Evolutionary conservation across 257 asterid species (phyloP), one percentile per base, ranked within the genome.

Genomic region (Nicotiana tomentosiformis): DNA sequence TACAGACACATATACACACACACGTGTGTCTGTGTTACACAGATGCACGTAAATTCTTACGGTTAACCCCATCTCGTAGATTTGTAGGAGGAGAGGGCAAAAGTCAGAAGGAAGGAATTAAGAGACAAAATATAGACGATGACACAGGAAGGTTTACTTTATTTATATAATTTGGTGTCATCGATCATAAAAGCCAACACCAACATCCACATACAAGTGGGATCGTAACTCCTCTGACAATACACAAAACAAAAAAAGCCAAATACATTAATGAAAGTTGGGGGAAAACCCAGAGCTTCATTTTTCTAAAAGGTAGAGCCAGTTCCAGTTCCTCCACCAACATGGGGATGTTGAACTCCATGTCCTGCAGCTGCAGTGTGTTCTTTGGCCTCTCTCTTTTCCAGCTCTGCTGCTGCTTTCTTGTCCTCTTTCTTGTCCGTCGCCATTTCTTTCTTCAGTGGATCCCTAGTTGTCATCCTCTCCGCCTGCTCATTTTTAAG

Each of bases 381-480:
- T 17, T 77, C 79, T 4, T 78, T 65, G 0, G 61, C 58, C 2
- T 14, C 84, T 4, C 67, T 81, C 60, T 88, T 86, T 10, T 83
- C 74, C 78, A 57, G 30, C 82, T 88, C 91, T 2, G 91, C 90
- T 18, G 77, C 87, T 0, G 23, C 46, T 1, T 46, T 49, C 65
- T 46, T 83, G 1, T 81, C 87, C 3, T 85, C 90, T 64, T 85
- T 89, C 85, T 83, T 89, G 78, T 72, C 83, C 23, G 78, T 82
- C 2, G 89, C 89, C 84, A 87, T 66, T 46, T 82, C 91, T 78
- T 89, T 87, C 77, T 72, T 85, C 66, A 76, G 3, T 8, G 90
- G 91, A 49, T 87, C 90, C 1, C 81, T 58, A 0, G 87, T 83
- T 0, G 81, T 87, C 90, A 81, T 56, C 65, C 67, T 89, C 85